These are phyloP conservation scores for Calonectria hongkongensis DNA, from an alignment of 2,329 filamentous ascomycete species.

Conservation along the genomic window DNA sequence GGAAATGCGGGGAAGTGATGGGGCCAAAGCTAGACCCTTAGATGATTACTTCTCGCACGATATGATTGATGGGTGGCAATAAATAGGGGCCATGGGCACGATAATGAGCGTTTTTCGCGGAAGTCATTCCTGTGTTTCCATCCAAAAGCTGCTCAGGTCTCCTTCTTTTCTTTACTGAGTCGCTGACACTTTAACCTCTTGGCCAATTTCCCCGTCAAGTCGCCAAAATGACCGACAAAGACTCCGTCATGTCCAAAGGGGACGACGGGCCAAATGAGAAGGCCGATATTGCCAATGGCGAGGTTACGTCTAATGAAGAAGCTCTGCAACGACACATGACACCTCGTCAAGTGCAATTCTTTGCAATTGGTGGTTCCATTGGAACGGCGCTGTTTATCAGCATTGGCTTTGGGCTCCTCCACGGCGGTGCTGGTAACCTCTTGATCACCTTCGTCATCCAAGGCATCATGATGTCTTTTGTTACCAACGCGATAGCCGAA, in stretches of 20 bases:
- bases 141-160: neutral
- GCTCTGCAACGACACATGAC: neutral
- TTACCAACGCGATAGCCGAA: slow-evolving; percentile 59
- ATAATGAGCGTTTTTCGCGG: too few relatives aligned
- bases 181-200: neutral
- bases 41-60: neutral
- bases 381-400: slow-evolving; percentile 36
- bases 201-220: neutral
- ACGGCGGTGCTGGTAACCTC: slow-evolving; percentile 33
- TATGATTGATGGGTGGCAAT: neutral
- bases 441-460: slow-evolving; percentile 24
- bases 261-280: neutral
- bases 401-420: slow-evolving; percentile 30
- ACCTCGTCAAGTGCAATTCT: slow-evolving; percentile 35
- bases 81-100: neutral
- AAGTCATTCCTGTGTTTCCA: neutral
- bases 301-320: neutral
- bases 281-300: neutral
- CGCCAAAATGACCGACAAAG: neutral
- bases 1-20: slow-evolving; percentile 1
- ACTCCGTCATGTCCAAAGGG: neutral
- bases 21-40: neutral
- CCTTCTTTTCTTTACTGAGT: neutral
- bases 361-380: slow-evolving; percentile 36
- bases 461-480: slow-evolving; percentile 22